Conservation (phyloP, 805 yeast species). For the Ogataea pignaliae region DNA sequence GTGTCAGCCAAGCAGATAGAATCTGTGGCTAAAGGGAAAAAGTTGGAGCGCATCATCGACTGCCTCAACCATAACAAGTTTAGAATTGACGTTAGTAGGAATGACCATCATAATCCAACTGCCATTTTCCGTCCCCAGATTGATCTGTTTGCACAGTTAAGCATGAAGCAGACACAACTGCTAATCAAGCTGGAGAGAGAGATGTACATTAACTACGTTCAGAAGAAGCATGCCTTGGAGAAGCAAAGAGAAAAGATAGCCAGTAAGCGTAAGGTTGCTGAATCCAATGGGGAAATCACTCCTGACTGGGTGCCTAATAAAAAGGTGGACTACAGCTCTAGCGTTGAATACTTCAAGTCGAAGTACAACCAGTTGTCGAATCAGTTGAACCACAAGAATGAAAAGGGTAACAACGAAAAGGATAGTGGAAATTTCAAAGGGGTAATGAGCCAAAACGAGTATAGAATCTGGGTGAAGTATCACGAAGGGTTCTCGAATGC, state of each 20-base stretch:
- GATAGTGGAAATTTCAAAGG: conserved; percentile 5
- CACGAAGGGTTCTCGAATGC: conserved; percentile 93
- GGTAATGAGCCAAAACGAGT: conserved; percentile 22
- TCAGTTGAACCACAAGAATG: conserved; percentile 11
- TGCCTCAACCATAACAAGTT: conserved; percentile 9
- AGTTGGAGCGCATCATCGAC: conserved; percentile 10
- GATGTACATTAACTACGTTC: conserved; percentile 7
- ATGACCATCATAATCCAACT: conserved; percentile 3
- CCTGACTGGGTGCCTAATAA: conserved; percentile 6
- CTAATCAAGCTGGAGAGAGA: conserved; percentile 13
- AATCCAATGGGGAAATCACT: conserved; percentile 8
- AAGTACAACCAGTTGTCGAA: conserved; percentile 32
- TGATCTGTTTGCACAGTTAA: conserved; percentile 4
- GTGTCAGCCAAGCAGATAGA: conserved; percentile 10
- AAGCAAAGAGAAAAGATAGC: conserved; percentile 1
- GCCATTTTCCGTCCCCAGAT: conserved; percentile 14
- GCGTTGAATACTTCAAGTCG: conserved; percentile 38
- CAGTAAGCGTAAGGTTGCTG: conserved; percentile 13
- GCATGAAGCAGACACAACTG: conserved; percentile 8
- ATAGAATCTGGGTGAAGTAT: conserved; percentile 78
- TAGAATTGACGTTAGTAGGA: conserved; percentile 11
- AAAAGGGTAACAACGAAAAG: conserved; percentile 8
- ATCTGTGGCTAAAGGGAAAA: conserved; percentile 8
- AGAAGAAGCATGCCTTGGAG: conserved; percentile 5
- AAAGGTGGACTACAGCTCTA: conserved; percentile 13